These are phyloP conservation scores for Heritiera littoralis DNA, from an alignment of 345 rosid species.

Conservation along the genomic window DNA sequence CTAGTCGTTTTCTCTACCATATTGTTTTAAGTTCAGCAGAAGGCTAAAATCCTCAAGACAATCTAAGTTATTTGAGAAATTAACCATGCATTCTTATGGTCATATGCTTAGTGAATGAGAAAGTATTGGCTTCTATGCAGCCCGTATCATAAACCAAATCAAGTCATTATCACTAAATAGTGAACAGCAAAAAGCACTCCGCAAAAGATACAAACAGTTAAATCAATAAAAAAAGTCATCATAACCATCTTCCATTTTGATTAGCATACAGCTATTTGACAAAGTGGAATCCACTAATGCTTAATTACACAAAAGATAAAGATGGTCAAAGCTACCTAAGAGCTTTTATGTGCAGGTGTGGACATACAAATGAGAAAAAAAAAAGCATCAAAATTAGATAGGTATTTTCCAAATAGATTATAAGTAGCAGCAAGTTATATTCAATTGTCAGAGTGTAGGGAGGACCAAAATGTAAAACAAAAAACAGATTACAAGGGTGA, in stretches of 20 bases:
- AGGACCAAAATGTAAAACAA: background rate
- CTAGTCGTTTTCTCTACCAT: background rate
- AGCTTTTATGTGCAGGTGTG: background rate
- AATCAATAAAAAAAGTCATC: background rate
- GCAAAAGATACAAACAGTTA: background rate
- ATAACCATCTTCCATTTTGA: background rate
- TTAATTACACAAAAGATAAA: background rate
- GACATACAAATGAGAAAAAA: background rate
- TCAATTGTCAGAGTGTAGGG: background rate
- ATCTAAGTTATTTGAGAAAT: background rate
- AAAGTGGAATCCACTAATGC: background rate
- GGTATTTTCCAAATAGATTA: background rate
- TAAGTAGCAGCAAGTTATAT: background rate
- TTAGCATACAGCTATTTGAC: background rate
- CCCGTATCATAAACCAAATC: background rate
- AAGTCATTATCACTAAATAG: background rate
- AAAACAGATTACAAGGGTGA: background rate
- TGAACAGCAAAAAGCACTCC: background rate
- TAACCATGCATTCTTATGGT: background rate
- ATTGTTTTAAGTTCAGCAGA: background rate
- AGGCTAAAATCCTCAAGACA: background rate
- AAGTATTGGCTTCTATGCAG: background rate
- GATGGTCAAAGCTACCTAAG: background rate
- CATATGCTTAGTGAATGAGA: background rate
- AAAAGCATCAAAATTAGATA: background rate